Evolutionary conservation across 169 alveolate genomes (phyloP), one percentile per base, ranked within the genome.

Genomic region (Eimeria zaria): DNA sequence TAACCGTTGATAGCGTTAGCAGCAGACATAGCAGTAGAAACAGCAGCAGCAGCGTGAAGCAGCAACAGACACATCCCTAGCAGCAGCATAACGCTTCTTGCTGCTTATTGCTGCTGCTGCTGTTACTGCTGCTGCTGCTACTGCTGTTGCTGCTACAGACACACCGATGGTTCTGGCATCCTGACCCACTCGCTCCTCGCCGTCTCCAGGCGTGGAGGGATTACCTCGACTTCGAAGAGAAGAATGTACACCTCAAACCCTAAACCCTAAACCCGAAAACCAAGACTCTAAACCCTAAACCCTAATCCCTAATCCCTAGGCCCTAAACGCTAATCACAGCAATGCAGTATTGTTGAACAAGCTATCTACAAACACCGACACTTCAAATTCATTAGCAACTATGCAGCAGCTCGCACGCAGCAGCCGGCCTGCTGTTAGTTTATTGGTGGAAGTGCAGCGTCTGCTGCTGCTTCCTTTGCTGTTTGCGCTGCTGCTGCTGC

Each of bases 141-240:
- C 48, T 48, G 67, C 80, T 48, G 51, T 44, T 73, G 92, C 22
- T 55, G 51, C 36, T 46, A 48, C 89, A 89, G 97, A 48, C n/a
- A 20, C 95, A 73, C 85, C 78, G 97, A 27, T 95, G 96, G 96
- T 95, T 95, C 24, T 95, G 94, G 93, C 97, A 95, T 62, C 97
- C 97, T 16, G 97, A 84, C 69, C 97, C 97, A 27, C 90, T 95
- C 51, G 91, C 93, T 27, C 96, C 97, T 36, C 95, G 81, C 69
- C 95, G 95, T 24, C 53, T 95, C 53, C 83, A 73, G 30, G 96
- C 96, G 30, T 95, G 97, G 97, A 67, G 97, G 51, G 97, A 95
- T 12, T 95, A 95, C 55, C 53, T 95, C n/a, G 97, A 95, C 73
- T 95, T 46, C 30, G 97, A 95, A 67, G 95, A 95, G 51, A 83